Evolutionary conservation across 1,284 basidiomycete species (phyloP).

Genomic region (Ustilago trichophora): DNA sequence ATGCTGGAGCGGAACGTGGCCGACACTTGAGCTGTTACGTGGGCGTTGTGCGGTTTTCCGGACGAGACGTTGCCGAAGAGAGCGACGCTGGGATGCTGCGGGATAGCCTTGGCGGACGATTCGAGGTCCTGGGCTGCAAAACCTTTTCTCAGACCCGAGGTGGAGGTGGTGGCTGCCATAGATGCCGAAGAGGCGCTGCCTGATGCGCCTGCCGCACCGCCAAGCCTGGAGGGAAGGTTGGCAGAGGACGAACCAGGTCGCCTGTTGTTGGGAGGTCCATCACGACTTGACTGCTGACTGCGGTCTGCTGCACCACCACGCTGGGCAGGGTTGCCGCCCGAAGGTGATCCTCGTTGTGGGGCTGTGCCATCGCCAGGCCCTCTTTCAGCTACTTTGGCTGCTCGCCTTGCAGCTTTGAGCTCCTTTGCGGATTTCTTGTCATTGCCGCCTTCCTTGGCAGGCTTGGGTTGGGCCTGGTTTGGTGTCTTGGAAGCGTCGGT

Average conservation of each 20-base stretch:
- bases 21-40: slow-evolving; percentile 41
- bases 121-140: slow-evolving; percentile 17
- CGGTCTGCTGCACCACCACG: slow-evolving; percentile 17
- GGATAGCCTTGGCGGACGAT: slow-evolving; percentile 12
- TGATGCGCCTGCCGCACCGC: slow-evolving; percentile 4
- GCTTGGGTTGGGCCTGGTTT: slow-evolving; percentile 9
- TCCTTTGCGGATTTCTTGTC: slow-evolving; percentile 59
- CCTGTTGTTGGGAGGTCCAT: slow-evolving; percentile 7
- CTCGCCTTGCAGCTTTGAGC: slow-evolving; percentile 54
- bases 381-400: slow-evolving; percentile 48
- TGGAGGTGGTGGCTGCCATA: slow-evolving; percentile 20
- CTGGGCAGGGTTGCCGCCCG: slow-evolving; percentile 2
- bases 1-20: slow-evolving; percentile 53
- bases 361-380: slow-evolving; percentile 3
- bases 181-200: slow-evolving; percentile 1
- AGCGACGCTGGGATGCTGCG: slow-evolving; percentile 45
- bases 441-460: slow-evolving; percentile 16
- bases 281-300: slow-evolving; percentile 14
- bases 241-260: slow-evolving; percentile 33
- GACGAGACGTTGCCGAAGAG: slow-evolving; percentile 61
- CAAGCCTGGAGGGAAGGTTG: slow-evolving; percentile 10
- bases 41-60: slow-evolving; percentile 41
- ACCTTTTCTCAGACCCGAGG: slow-evolving; percentile 14
- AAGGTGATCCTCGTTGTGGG: neutral
- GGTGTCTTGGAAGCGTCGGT: slow-evolving; percentile 6